Percentiles rank a stretch among this genome's conserved stretches.
phyloP scores from a whole-genome alignment of 2,329 filamentous ascomycete species.

The Fonsecaea multimorphosa region DNA sequence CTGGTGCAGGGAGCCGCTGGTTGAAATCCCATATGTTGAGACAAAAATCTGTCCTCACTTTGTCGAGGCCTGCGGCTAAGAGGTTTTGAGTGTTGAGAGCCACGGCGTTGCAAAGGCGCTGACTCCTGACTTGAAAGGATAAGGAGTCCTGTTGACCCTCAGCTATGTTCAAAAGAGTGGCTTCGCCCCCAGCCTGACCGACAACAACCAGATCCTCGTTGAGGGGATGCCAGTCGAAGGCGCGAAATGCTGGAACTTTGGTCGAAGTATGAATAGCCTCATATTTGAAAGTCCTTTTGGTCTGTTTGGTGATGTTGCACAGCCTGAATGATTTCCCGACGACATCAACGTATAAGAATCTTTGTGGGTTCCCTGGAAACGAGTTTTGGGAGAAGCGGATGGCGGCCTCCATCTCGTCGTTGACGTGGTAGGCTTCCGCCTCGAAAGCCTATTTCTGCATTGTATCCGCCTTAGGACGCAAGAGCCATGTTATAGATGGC shows the following conservation, averaged over 20 bases:
- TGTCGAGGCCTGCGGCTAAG: conserved; percentile 66
- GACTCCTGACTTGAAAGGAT: conserved; percentile 65
- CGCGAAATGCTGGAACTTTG: conserved; percentile 66
- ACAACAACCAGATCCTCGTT: conserved; percentile 65
- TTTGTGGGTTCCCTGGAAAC: conserved; percentile 54
- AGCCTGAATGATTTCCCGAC: conserved; percentile 64
- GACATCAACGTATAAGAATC: conserved; percentile 68
- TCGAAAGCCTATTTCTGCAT: not conserved
- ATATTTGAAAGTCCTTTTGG: conserved; percentile 54
- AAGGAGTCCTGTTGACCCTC: conserved; percentile 54
- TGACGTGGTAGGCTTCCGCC: not conserved
- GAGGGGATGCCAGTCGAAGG: conserved; percentile 69
- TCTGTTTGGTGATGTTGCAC: conserved; percentile 56
- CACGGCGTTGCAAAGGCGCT: conserved; percentile 69
- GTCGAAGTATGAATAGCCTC: conserved; percentile 60
- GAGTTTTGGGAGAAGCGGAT: conserved; percentile 69
- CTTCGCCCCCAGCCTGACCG: conserved; percentile 67
- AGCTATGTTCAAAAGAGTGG: conserved; percentile 63
- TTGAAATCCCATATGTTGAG: conserved; percentile 69
- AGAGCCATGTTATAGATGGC: not conserved
- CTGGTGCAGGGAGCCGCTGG: conserved; percentile 50
- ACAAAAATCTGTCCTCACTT: conserved; percentile 68
- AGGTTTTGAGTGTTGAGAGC: conserved; percentile 63
- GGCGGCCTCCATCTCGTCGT: conserved; percentile 60
- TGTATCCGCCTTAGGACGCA: not conserved